Base-by-base conservation (phyloP, 2,329 filamentous ascomycete genomes). In the Colletotrichum endophyticum region DNA sequence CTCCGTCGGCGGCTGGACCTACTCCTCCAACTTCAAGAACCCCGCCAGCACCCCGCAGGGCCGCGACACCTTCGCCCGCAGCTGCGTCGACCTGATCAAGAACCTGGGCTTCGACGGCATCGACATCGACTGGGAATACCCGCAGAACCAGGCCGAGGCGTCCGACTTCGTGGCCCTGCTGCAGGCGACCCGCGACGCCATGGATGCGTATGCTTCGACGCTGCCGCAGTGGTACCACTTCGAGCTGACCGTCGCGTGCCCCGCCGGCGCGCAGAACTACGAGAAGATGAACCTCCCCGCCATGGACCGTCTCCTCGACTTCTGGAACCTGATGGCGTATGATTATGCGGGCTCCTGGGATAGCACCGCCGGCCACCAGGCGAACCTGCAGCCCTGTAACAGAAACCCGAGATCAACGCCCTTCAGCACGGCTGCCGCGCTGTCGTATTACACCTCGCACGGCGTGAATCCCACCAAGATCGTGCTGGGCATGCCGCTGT, bases 1-100 rank as follows among this genome's bases (percentile, higher is more conserved):
- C 6, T 96, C 94, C 70, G 95, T 98, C 77, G 96, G 96, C 77
- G 96, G 96, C 67, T 98, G 96, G 96, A 98, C 96, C 0, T 98
- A 98, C 84, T 95, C 94, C 78, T 88, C 91, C 84, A 97, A 98
- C 86, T 98, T 98, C 85, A 90, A 91, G n/a, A 87, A 86, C 32
- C 94, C 95, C 0, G 94, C 94, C 1, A 94, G 94, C 57, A 95
- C 94, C 0, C 88, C 91, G 0, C 85, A 90, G 28, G 95, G 95
- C 11, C 91, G 96, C 9, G 87, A 89, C 34, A 89, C 83, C 2
- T 98, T 98, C 85, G 96, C 95, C 11, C 87, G 90, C 67, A 92
- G 91, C 32, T 93, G 95, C 39, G 94, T 98, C 1, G 89, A 92
- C 27, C 86, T 98, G 44, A 88, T 99, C 80, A 94, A 94, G 83